phyloP scores from a whole-genome alignment of 176 grass and related monocot genomes.

The Oryza coarctata region DNA sequence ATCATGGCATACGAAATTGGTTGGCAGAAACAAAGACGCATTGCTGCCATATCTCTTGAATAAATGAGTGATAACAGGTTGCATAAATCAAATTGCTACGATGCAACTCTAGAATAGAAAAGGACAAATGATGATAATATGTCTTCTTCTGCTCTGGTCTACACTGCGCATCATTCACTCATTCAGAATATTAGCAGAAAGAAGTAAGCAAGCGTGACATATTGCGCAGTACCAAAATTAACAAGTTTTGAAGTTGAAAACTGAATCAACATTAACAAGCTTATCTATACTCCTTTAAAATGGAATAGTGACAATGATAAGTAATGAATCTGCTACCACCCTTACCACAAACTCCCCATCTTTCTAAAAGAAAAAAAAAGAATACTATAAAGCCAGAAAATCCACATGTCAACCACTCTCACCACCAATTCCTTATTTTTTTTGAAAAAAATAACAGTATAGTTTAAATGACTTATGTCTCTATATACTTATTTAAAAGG shows the following conservation, averaged over 20 bases:
- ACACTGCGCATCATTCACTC: slow-evolving; percentile 15
- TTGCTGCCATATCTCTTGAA: background rate
- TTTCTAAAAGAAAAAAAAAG: too few relatives aligned
- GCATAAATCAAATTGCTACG: slow-evolving; percentile 13
- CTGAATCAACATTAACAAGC: background rate
- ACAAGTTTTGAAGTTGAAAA: slow-evolving; percentile 8
- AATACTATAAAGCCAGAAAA: too few relatives aligned
- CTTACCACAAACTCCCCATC: too few relatives aligned
- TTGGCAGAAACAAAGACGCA: background rate
- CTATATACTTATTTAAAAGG: too few relatives aligned
- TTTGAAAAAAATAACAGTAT: too few relatives aligned
- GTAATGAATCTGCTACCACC: too few relatives aligned
- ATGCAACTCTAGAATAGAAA: slow-evolving; percentile 21
- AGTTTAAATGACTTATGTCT: too few relatives aligned
- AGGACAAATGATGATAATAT: background rate
- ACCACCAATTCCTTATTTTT: too few relatives aligned
- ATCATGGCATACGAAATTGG: background rate
- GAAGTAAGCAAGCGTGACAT: background rate
- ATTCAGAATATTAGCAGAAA: background rate
- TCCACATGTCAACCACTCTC: too few relatives aligned
- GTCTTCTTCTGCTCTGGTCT: background rate
- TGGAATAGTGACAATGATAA: too few relatives aligned
- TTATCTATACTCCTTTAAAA: background rate
- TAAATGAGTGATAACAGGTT: slow-evolving; percentile 23
- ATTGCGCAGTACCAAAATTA: background rate